Evolutionary conservation across 73 alveolate species (phyloP).

Genomic region (Paramecium biaurelia): DNA sequence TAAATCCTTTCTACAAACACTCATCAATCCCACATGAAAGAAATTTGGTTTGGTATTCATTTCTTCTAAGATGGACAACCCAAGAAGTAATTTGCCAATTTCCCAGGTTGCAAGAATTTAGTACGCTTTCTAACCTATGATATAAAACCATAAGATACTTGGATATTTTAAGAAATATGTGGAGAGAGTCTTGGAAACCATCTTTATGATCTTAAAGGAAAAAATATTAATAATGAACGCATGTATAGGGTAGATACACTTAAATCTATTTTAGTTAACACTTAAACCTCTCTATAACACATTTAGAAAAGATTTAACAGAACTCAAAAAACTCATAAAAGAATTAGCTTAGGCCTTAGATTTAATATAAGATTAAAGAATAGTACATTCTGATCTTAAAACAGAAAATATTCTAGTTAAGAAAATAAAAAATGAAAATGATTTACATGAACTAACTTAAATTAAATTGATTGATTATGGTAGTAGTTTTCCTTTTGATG

Average conservation of each 20-base stretch:
- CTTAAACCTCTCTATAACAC: conserved; percentile 33
- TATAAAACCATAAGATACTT: conserved; percentile 54
- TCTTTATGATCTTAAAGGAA: conserved; percentile 59
- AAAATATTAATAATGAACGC: conserved; percentile 42
- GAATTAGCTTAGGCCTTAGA: conserved; percentile 53
- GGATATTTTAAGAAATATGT: conserved; percentile 61
- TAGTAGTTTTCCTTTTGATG: conserved; percentile 62
- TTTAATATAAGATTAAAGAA: conserved; percentile 55
- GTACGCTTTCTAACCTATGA: conserved; percentile 47
- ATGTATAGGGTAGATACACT: conserved; percentile 50
- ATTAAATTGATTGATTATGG: conserved; percentile 64
- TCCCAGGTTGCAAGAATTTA: conserved; percentile 53
- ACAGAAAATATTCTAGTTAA: conserved; percentile 59
- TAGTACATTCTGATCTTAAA: conserved; percentile 63
- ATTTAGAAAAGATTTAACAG: conserved; percentile 41
- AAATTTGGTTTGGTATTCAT: conserved; percentile 59
- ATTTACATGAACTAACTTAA: neutral
- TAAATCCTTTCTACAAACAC: conserved; percentile 50
- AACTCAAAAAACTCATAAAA: conserved; percentile 35
- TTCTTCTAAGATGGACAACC: conserved; percentile 57
- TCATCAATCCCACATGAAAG: conserved; percentile 63
- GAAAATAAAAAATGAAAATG: conserved; percentile 39
- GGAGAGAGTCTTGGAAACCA: conserved; percentile 60
- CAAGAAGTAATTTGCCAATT: neutral
- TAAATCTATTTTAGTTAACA: neutral